Base-by-base conservation (phyloP, 2,329 filamentous ascomycete genomes). In the Cercospora zeina region DNA sequence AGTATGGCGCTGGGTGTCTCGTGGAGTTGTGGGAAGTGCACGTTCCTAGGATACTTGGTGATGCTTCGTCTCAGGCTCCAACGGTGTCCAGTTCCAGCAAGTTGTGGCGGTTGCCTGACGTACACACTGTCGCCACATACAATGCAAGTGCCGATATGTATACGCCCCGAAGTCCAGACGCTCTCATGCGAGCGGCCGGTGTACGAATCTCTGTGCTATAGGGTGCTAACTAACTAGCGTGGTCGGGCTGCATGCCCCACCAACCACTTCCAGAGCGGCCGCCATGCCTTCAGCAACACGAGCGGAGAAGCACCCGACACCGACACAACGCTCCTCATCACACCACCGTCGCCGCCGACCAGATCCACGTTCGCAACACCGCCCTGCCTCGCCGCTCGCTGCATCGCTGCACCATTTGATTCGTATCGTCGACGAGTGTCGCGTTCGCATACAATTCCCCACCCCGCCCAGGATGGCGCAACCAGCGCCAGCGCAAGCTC, bases 401-500 rank as follows among this genome's bases (percentile, higher is more conserved):
- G 39, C 39, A 10, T 45, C 16, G 1, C 10, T 45, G 39, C 47
- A 33, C 24, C 13, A 31, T 19, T 31, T n/a, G 13, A 51, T 30
- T 51, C 47, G 47, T 51, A 21, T 51, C 47, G 47, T 30, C 24
- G 47, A 30, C 47, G 24, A 51, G 11, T 33, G 21, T 24, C 14
- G 10, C 21, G 53, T 30, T 37, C 19, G 16, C 39, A 39, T 50
- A 11, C 21, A 51, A 16, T 27, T 31, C 27, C 55, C 37, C 24
- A 16, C 36, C 39, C 30, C 50, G 34, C 59, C 56, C 63, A 60
- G 27, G 53, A 69, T 69, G 66, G 67, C 66, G 55, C 67, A 68
- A 59, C 66, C 67, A 57, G 47, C 54, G 24, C 24, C 3, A 66
- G 69, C 54, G 54, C 70, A 73, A 66, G 69, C 74, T 24, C 88